A percentile compares a stretch with the other conserved stretches of the same genome.
Conservation (phyloP, 2,329 filamentous ascomycete species). For the Arthrinium phaeospermum region DNA sequence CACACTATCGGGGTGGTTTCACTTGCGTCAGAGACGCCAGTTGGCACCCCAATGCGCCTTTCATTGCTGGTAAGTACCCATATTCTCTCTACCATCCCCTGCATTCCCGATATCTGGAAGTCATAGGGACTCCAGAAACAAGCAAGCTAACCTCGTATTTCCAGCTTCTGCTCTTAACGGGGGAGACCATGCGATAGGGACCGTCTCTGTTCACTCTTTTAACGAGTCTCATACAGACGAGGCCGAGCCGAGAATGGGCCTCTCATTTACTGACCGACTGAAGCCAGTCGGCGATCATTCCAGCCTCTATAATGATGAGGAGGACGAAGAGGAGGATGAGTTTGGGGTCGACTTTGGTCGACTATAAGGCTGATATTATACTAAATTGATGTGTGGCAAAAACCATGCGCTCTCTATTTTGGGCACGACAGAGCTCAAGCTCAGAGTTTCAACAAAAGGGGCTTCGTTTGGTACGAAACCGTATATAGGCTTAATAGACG, state of each 20-base stretch:
- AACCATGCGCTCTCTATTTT: not conserved
- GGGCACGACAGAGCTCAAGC: not conserved
- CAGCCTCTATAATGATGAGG: constrained; percentile 25
- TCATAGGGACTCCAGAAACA: not conserved
- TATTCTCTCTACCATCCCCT: constrained; percentile 18
- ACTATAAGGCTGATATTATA: not conserved
- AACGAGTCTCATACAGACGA: constrained; percentile 73
- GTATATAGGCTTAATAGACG: not conserved
- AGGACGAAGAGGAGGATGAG: constrained; percentile 25
- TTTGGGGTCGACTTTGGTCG: not conserved
- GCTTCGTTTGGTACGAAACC: not conserved
- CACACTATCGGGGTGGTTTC: constrained; percentile 65
- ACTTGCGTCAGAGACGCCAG: constrained; percentile 87
- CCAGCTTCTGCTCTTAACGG: constrained; percentile 84
- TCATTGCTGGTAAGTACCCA: constrained; percentile 67
- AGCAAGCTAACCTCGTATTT: constrained; percentile 19
- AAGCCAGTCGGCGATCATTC: constrained; percentile 36
- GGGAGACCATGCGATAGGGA: constrained; percentile 73
- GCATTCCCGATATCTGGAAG: not conserved
- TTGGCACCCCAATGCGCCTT: constrained; percentile 86
- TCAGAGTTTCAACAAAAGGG: not conserved
- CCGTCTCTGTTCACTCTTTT: constrained; percentile 79
- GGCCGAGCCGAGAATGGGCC: constrained; percentile 62
- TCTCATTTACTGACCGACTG: constrained; percentile 66
- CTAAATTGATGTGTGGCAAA: not conserved